Evolutionary conservation across 2,329 filamentous ascomycete genomes (phyloP), one percentile per base, ranked within the genome.

Genomic region (Epichloe gansuensis): DNA sequence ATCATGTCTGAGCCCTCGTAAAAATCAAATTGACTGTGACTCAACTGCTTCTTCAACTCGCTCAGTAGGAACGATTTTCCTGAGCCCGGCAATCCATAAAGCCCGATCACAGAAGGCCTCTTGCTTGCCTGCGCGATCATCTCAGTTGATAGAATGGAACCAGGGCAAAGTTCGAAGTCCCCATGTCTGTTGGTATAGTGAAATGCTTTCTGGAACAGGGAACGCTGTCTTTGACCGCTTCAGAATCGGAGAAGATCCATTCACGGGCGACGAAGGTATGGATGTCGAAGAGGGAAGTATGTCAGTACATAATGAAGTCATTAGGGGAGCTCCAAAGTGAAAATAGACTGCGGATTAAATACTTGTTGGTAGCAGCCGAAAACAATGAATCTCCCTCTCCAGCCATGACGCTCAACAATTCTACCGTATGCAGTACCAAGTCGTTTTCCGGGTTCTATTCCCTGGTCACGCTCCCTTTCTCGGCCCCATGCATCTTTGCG

Each of bases 71-170:
- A 68, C 0, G 74, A 71, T 60, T 82, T 82, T 4, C 78, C 78
- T n/a, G 62, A 73, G 1, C 76, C 77, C 2, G 76, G 65, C 39
- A 82, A 21, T 5, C 78, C 78, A 54, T 81, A 82, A 1, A 82
- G 50, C 3, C 77, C 77, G 34, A 82, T 62, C 17, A 81, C 62
- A 2, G 59, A 59, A 12, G 72, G 63, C 54, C 68, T 72, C 17
- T 58, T n/a, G 28, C 17, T 39, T 28, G 12, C 45, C 28, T 17
- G 41, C 31, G 7, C 25, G 28, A 13, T 31, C 25, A 15, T 46
- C 31, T 9, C 44, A 34, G 11, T 44, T 21, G 42, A 12, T 15
- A 12, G 11, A 39, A 39, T n/a, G 38, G 13, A 7, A 13, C 15
- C 17, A 44, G n/a, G 21, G 25, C 17, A 44, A 44, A 21, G n/a